Conservation (phyloP, 1,284 basidiomycete species). For the Pseudozyma tsukubaensis region DNA sequence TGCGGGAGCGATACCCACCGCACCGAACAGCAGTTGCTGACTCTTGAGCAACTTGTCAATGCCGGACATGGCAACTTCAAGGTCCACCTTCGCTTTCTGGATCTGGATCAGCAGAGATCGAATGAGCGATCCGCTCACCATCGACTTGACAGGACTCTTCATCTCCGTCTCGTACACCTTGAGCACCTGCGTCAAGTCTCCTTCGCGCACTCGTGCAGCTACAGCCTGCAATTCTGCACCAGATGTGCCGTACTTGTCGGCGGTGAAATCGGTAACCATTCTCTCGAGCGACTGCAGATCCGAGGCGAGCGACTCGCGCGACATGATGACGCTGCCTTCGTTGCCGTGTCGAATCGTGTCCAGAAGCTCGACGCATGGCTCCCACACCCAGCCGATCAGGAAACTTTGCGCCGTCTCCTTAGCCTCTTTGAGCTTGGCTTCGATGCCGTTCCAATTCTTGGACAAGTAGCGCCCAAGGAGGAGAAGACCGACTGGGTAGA, state of each 20-base stretch:
- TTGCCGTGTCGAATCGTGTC: slow-evolving; percentile 84
- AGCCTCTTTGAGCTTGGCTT: slow-evolving; percentile 73
- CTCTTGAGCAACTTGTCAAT: slow-evolving; percentile 93
- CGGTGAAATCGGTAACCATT: slow-evolving; percentile 87
- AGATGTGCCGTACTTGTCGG: slow-evolving; percentile 79
- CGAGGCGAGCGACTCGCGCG: slow-evolving; percentile 80
- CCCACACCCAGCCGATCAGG: slow-evolving; percentile 84
- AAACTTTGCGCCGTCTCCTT: slow-evolving; percentile 81
- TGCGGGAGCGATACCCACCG: slow-evolving; percentile 93
- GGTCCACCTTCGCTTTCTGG: slow-evolving; percentile 96
- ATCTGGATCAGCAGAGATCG: slow-evolving; percentile 90
- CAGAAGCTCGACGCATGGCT: slow-evolving; percentile 84
- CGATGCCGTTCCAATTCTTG: slow-evolving; percentile 56
- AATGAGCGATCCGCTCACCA: slow-evolving; percentile 82
- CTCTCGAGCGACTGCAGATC: slow-evolving; percentile 89
- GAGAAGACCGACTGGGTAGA: slow-evolving; percentile 51
- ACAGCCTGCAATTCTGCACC: slow-evolving; percentile 75
- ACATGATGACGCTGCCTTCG: slow-evolving; percentile 76
- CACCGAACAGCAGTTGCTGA: slow-evolving; percentile 95
- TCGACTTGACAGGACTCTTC: slow-evolving; percentile 82
- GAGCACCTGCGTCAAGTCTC: slow-evolving; percentile 89
- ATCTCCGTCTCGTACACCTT: slow-evolving; percentile 93
- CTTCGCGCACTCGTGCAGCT: slow-evolving; percentile 77
- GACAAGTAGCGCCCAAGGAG: slow-evolving; percentile 40
- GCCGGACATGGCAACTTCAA: slow-evolving; percentile 84